phyloP scores from a whole-genome alignment of 2,329 filamentous ascomycete genomes.

The Pseudogymnoascus pannorum region DNA sequence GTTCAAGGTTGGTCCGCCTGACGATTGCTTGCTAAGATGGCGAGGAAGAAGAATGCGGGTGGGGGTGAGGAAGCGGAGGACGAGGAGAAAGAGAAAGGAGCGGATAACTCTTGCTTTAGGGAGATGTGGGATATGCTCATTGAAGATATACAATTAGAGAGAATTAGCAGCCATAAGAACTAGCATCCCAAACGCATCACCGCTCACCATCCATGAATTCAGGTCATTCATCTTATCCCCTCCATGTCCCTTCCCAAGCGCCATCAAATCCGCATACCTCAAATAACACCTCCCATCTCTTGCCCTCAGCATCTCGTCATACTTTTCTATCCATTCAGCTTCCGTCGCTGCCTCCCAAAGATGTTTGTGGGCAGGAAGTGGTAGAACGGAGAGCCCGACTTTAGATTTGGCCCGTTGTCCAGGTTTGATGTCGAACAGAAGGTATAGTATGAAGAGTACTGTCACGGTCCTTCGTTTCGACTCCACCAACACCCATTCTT shows the following conservation, averaged over 20 bases:
- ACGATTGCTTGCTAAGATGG: background rate
- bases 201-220: conserved; percentile 17
- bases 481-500: conserved; percentile 17
- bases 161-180: conserved; percentile 18
- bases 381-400: conserved; percentile 16
- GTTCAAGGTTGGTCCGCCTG: background rate
- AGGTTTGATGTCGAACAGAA: conserved; percentile 18
- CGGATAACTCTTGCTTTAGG: conserved; percentile 4
- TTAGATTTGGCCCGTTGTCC: conserved; percentile 15
- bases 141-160: background rate
- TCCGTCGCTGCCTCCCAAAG: conserved; percentile 16
- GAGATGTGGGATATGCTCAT: conserved; percentile 8
- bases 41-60: background rate
- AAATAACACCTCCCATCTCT: conserved; percentile 16
- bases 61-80: background rate
- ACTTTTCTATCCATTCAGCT: conserved; percentile 14
- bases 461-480: conserved; percentile 17
- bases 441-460: conserved; percentile 16
- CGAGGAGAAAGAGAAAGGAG: background rate
- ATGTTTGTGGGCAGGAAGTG: conserved; percentile 16
- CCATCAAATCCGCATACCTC: conserved; percentile 17
- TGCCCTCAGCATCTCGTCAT: conserved; percentile 17
- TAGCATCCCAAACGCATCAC: conserved; percentile 17
- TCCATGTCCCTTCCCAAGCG: conserved; percentile 13
- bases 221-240: conserved; percentile 13